phyloP scores from a whole-genome alignment of 2,329 filamentous ascomycete genomes.

The Neonectria neomacrospora region DNA sequence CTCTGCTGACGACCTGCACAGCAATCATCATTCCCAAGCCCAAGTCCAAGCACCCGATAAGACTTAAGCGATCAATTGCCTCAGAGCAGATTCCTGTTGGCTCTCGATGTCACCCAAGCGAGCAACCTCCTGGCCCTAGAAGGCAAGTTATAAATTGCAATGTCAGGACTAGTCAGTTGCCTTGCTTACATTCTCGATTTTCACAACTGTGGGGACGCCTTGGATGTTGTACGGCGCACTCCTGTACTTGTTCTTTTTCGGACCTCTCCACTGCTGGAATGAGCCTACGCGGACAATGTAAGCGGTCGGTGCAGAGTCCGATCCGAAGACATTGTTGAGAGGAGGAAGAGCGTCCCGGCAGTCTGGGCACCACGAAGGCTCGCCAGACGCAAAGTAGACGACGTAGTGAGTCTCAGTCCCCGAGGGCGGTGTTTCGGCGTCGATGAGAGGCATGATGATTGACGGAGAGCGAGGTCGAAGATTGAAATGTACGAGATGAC shows the following conservation, averaged over 20 bases:
- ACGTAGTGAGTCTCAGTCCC: conserved; percentile 43
- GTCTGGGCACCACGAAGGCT: conserved; percentile 47
- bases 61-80: conserved; percentile 33
- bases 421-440: conserved; percentile 41
- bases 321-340: conserved; percentile 39
- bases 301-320: conserved; percentile 38
- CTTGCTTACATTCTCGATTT: conserved; percentile 38
- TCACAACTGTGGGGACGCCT: conserved; percentile 44
- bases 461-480: neutral
- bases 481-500: neutral
- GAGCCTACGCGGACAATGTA: conserved; percentile 43
- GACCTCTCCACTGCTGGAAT: conserved; percentile 40
- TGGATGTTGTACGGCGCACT: conserved; percentile 41
- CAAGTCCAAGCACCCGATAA: neutral
- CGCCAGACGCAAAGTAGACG: conserved; percentile 47
- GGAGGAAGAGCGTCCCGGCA: conserved; percentile 43
- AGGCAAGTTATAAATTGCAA: neutral
- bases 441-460: conserved; percentile 43
- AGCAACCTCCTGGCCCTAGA: conserved; percentile 42
- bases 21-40: neutral
- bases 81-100: conserved; percentile 42
- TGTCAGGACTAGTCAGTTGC: neutral
- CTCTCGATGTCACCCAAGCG: conserved; percentile 43
- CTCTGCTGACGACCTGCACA: neutral
- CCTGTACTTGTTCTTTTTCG: conserved; percentile 43